Evolutionary conservation across 2,329 filamentous ascomycete genomes (phyloP), one percentile per base, ranked within the genome.

Genomic region (Parafenestella ontariensis): DNA sequence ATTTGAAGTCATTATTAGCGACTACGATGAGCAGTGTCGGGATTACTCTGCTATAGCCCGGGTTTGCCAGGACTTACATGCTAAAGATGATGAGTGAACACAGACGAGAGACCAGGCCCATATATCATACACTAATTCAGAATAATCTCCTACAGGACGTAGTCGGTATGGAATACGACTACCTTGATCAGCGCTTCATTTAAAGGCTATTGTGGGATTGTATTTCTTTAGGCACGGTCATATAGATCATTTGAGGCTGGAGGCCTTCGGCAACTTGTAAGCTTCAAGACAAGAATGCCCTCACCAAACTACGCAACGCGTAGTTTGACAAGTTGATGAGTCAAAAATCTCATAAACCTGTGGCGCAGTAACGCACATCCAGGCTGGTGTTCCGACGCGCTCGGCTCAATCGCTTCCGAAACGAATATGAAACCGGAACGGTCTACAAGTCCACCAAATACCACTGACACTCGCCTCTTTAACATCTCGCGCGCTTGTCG

Each of bases 361-460:
- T 44, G 50, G 52, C 53, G 47, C 42, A 41, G 56, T 41, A 43
- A 44, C 34, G 17, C 29, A 7, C n/a, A 48, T 24, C 34, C 26
- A 49, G 37, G 20, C 24, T 46, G 36, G 17, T 42, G 46, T 41
- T 48, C 42, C n/a, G 43, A 62, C 52, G 53, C 64, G 56, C 56
- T 52, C 61, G 64, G 62, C 44, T 54, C 33, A 33, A 43, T 39
- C 21, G 31, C 51, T 55, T 48, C 64, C 62, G 65, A 66, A 62
- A 61, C 59, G 42, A 37, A 10, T 11, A 51, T 68, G 65, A 68
- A 66, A 66, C 65, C 52, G 59, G 61, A 60, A 59, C 56, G 41
- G 60, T 45, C 54, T 60, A 64, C 65, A 65, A 59, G 60, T 46
- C 49, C 33, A 23, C 41, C 48, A 42, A 36, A 39, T 9, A 40